Base-by-base conservation (phyloP, 164 flowering plant genomes). In the Nymphaea thermarum region DNA sequence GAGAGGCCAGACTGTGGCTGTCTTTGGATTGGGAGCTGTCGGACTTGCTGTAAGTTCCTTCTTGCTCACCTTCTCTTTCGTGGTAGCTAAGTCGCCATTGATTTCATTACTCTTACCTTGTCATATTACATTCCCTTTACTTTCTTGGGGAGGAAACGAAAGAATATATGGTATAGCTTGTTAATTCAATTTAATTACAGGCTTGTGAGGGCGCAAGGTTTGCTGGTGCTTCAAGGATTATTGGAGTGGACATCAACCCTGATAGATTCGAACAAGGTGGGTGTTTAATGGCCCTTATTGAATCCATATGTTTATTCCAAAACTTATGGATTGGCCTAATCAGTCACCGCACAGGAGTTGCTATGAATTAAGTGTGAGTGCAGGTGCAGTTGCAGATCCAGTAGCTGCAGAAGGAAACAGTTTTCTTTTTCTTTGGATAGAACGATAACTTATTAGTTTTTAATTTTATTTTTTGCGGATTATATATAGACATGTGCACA, bases 11-110 rank as follows among this genome's bases (percentile, higher is more conserved):
- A 68, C 85, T 0, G 89, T 87, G 12, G 96, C 90, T 65, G 63
- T 91, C 5, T 89, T 91, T 69, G 95, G 97, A 59, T 68, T 91
- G 41, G 97, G 95, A 62, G 89, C 93, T 55, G 96, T 91, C 0
- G 96, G 96, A 41, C 89, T 89, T 65, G 94, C 88, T 53, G 92
- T 89, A 67, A 83, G 88, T 76, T 43, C 42, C 41, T 10, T 60
- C 43, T 70, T 42, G 64, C 60, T 65, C 57, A n/a, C 18, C 36
- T 18, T 7, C 59, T 65, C 53, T 42, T 10, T 36, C 4, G 17
- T 15, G 18, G 4, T 25, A 42, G 42, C n/a, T 25, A 25, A 25
- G 36, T 25, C 36, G 36, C 36, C 36, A 25, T 25, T 25, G 36
- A 8, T 5, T 17, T 36, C 12, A 14, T 44, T 3, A 14, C 57